Evolutionary conservation across 2,329 filamentous ascomycete genomes (phyloP).

Genomic region (Fusarium compactum): DNA sequence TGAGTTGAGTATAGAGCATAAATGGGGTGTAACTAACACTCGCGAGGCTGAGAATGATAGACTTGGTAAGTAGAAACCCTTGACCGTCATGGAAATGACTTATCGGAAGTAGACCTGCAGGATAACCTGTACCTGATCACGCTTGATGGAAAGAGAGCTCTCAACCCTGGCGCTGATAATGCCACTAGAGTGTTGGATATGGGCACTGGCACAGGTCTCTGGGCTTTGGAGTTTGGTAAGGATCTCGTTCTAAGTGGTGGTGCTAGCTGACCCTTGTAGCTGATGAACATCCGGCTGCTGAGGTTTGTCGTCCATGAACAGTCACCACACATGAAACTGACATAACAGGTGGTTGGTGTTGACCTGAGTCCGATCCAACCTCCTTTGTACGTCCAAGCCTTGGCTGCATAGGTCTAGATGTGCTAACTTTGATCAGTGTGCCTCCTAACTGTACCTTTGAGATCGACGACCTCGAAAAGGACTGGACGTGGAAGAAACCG

Average conservation of each 20-base stretch:
- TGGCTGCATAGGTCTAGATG: accelerated
- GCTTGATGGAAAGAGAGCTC: conserved; percentile 19
- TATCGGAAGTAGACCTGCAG: conserved; percentile 4
- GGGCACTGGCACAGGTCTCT: conserved; percentile 32
- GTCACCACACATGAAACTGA: background rate
- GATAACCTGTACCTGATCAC: conserved; percentile 23
- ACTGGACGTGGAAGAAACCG: conserved; percentile 24
- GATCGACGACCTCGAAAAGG: conserved; percentile 31
- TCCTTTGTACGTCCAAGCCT: conserved; percentile 7
- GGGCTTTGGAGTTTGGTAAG: conserved; percentile 26
- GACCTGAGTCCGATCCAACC: conserved; percentile 29
- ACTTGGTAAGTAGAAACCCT: background rate
- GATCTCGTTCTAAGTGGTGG: accelerated
- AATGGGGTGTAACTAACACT: background rate
- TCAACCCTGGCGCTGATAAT: conserved; percentile 23
- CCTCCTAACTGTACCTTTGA: conserved; percentile 27
- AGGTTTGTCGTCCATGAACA: background rate
- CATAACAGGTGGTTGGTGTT: conserved; percentile 21
- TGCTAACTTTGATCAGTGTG: background rate
- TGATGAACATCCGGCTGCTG: conserved; percentile 22
- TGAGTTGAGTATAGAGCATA: background rate
- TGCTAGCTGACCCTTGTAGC: background rate
- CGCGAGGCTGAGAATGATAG: conserved; percentile 16
- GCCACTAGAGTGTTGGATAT: conserved; percentile 23
- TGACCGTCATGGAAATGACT: accelerated